These are phyloP conservation scores for Xylaria acuta DNA, from an alignment of 495 filamentous ascomycete species.

Conservation along the genomic window DNA sequence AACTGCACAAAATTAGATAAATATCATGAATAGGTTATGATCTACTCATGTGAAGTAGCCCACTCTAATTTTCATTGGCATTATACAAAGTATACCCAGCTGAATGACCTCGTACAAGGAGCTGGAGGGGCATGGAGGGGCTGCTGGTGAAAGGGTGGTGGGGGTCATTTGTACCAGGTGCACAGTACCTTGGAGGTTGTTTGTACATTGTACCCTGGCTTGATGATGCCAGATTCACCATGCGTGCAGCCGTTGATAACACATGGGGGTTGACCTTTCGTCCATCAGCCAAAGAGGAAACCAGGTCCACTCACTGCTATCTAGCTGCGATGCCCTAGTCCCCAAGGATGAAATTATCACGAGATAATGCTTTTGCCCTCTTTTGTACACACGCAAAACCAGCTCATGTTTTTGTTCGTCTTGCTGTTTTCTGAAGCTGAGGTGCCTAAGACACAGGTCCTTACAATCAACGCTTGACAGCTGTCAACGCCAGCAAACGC, in stretches of 20 bases:
- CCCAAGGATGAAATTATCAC: slow-evolving; percentile 9
- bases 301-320: slow-evolving; percentile 12
- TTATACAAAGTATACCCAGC: too few relatives aligned
- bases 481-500: neutral
- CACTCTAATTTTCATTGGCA: too few relatives aligned
- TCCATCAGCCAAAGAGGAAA: neutral
- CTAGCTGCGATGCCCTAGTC: slow-evolving; percentile 13
- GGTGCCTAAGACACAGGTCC: neutral
- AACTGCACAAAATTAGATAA: neutral
- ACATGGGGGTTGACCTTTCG: neutral
- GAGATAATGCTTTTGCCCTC: slow-evolving; percentile 1
- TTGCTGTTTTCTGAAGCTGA: neutral
- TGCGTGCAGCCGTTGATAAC: slow-evolving; percentile 18
- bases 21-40: too few relatives aligned
- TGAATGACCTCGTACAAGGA: neutral
- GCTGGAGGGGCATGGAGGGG: slow-evolving; percentile 19
- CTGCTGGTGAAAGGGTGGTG: neutral
- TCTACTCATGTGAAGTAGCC: too few relatives aligned
- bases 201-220: neutral
- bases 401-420: neutral
- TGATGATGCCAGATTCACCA: slow-evolving; percentile 24
- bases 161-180: neutral
- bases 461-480: slow-evolving; percentile 3
- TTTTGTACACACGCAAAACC: neutral
- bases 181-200: too few relatives aligned